Percentiles rank a stretch among this genome's conserved stretches.
phyloP scores from a whole-genome alignment of 805 yeast genomes.

The Schizosaccharomyces cryophilus region DNA sequence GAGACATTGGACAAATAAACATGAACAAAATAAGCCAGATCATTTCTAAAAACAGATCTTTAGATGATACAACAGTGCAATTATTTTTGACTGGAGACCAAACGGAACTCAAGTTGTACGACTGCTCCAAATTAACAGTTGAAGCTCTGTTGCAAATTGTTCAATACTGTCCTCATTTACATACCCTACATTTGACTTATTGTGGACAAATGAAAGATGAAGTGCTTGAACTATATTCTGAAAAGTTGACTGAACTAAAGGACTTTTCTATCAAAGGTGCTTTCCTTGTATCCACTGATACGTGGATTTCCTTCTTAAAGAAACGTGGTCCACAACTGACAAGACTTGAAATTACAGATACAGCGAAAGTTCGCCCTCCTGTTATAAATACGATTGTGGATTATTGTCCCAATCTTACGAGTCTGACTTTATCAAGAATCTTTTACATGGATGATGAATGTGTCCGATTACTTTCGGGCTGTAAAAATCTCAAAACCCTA shows the following conservation, averaged over 20 bases:
- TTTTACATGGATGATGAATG: slow-evolving; percentile 47
- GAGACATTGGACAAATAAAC: slow-evolving; percentile 61
- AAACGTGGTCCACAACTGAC: slow-evolving; percentile 28
- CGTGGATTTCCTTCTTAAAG: slow-evolving; percentile 61
- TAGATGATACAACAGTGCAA: slow-evolving; percentile 45
- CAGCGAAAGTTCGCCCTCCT: slow-evolving; percentile 56
- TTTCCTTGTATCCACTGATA: slow-evolving; percentile 46
- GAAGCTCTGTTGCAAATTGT: slow-evolving; percentile 47
- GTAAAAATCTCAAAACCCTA: slow-evolving; percentile 21
- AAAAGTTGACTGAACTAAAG: slow-evolving; percentile 30
- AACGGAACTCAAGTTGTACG: slow-evolving; percentile 54
- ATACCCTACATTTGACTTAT: slow-evolving; percentile 49
- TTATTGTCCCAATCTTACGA: slow-evolving; percentile 28
- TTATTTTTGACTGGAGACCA: slow-evolving; percentile 44
- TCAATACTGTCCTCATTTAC: slow-evolving; percentile 52
- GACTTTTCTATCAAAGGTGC: slow-evolving; percentile 65
- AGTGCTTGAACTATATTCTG: slow-evolving; percentile 35
- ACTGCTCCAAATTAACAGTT: slow-evolving; percentile 53
- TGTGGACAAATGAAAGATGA: slow-evolving; percentile 80
- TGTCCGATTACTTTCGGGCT: slow-evolving; percentile 29
- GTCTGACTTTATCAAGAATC: slow-evolving; percentile 37
- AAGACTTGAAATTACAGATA: slow-evolving; percentile 43
- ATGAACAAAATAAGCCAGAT: slow-evolving; percentile 50
- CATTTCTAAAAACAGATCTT: slow-evolving; percentile 56
- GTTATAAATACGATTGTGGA: slow-evolving; percentile 38